phyloP scores from a whole-genome alignment of 148 eudicot species.

The Cornus suecica region DNA sequence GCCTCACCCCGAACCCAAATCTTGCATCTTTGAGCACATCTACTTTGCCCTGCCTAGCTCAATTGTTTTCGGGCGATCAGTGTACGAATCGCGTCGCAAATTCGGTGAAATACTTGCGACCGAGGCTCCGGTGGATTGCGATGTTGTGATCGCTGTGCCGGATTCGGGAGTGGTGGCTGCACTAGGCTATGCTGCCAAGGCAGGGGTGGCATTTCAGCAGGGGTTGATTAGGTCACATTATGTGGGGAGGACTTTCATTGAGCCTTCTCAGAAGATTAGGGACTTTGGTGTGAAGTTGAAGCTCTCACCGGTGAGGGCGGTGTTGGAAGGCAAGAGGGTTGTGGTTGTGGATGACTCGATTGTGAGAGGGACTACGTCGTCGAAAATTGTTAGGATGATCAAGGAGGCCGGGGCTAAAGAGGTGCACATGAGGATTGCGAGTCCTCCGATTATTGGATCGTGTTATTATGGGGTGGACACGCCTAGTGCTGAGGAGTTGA shows the following conservation, averaged over 20 bases:
- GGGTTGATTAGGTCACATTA: constrained; percentile 84
- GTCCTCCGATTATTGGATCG: constrained; percentile 65
- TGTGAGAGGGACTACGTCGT: constrained; percentile 84
- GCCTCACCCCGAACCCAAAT: constrained; percentile 64
- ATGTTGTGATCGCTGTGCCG: constrained; percentile 90
- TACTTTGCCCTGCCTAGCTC: constrained; percentile 81
- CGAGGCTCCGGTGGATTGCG: constrained; percentile 75
- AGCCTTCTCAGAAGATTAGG: constrained; percentile 81
- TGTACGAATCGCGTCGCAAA: constrained; percentile 51
- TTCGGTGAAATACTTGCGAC: constrained; percentile 66
- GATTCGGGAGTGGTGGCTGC: constrained; percentile 96
- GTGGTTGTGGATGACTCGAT: constrained; percentile 95
- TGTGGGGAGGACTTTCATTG: constrained; percentile 80
- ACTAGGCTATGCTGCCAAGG: constrained; percentile 69
- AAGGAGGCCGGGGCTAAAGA: constrained; percentile 80
- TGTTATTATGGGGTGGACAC: constrained; percentile 94
- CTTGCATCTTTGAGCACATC: constrained; percentile 85
- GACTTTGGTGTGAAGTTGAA: constrained; percentile 86
- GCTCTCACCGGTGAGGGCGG: constrained; percentile 59
- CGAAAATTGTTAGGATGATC: constrained; percentile 75
- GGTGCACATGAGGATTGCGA: constrained; percentile 78
- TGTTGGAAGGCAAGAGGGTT: constrained; percentile 76
- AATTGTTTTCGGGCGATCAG: constrained; percentile 73
- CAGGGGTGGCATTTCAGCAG: constrained; percentile 68
- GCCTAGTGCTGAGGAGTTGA: constrained; percentile 78